Percentiles rank a stretch among this genome's conserved stretches.
Conservation (phyloP, 2,329 filamentous ascomycete genomes). For the Ceratocystis harringtonii region DNA sequence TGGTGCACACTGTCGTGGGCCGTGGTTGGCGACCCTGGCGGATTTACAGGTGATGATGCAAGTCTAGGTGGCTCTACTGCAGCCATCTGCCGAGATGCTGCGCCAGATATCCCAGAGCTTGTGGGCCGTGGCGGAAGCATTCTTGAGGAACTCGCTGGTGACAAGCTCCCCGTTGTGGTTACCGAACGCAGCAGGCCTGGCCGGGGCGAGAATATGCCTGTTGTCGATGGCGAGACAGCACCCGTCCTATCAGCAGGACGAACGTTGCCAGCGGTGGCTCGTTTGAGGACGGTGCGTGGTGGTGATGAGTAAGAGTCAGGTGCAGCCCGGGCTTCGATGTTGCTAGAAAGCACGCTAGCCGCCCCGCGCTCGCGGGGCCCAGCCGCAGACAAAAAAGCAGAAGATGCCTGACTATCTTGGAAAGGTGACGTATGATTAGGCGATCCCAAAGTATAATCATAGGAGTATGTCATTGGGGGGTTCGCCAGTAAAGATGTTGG, state of each 20-base stretch:
- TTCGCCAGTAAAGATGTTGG: neutral
- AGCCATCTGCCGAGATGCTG: no score
- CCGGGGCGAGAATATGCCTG: neutral
- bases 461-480: neutral
- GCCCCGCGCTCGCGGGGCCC: neutral
- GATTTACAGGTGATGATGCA: neutral
- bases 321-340: neutral
- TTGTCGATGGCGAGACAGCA: neutral
- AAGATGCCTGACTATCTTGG: neutral
- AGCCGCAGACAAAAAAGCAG: neutral
- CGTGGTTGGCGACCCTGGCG: no score
- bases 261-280: neutral
- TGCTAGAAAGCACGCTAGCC: neutral
- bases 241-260: neutral
- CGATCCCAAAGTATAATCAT: neutral
- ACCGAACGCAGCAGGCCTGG: neutral
- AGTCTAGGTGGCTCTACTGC: neutral
- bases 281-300: neutral
- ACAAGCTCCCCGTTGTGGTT: neutral
- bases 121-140: neutral
- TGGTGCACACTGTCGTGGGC: neutral
- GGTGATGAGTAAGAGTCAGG: neutral
- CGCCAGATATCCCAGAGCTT: neutral
- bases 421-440: neutral
- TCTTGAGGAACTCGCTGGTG: neutral